Evolutionary conservation across 2,329 filamentous ascomycete genomes (phyloP).

Genomic region (Alternaria longipes): DNA sequence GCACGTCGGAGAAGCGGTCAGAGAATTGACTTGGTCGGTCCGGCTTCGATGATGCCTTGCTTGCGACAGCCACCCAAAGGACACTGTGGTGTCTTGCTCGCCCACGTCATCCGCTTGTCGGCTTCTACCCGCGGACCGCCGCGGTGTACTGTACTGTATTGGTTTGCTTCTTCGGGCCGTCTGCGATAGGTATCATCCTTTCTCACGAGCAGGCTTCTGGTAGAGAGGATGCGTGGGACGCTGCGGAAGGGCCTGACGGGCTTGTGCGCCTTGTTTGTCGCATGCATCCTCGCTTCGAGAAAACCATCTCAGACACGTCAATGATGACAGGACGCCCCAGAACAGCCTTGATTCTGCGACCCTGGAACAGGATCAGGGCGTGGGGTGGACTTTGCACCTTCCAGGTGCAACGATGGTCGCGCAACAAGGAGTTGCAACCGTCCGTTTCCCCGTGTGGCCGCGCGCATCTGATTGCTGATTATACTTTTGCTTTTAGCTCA

Average conservation of each 20-base stretch:
- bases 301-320: constrained; percentile 14
- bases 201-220: constrained; percentile 12
- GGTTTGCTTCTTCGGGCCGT: constrained; percentile 26
- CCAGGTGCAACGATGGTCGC: constrained; percentile 38
- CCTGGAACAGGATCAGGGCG: constrained; percentile 34
- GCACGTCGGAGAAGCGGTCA: constrained; percentile 36
- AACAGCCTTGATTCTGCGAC: constrained; percentile 16
- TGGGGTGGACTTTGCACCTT: constrained; percentile 42
- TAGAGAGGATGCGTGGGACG: constrained; percentile 22
- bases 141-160: constrained; percentile 7
- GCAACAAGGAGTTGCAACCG: constrained; percentile 44
- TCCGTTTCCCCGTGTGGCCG: constrained; percentile 40
- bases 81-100: constrained; percentile 16
- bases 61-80: constrained; percentile 19
- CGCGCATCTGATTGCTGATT: constrained; percentile 31
- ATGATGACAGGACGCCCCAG: constrained; percentile 32
- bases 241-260: constrained; percentile 13
- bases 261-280: constrained; percentile 16
- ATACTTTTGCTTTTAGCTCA: constrained; percentile 41
- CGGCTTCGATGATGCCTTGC: constrained; percentile 15
- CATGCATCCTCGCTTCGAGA: constrained; percentile 18
- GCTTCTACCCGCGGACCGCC: constrained; percentile 16
- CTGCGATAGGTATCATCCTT: constrained; percentile 13
- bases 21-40: constrained; percentile 27
- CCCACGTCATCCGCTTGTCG: constrained; percentile 22